Evolutionary conservation across 1,284 basidiomycete genomes (phyloP).

Genomic region (Irpex lacteus): DNA sequence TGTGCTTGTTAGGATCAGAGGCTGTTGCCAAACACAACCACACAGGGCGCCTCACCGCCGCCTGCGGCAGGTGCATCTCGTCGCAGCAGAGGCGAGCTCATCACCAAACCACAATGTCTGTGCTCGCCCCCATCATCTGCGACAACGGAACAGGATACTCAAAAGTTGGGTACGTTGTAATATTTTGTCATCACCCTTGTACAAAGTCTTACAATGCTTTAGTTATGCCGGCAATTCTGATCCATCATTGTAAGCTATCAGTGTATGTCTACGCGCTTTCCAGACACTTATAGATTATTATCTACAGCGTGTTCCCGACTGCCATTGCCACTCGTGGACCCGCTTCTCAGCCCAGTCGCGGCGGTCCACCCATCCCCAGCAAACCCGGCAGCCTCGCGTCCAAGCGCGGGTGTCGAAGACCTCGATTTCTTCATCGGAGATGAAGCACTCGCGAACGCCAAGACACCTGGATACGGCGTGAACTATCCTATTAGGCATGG

Average conservation of each 20-base stretch:
- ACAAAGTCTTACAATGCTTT: constrained; percentile 4
- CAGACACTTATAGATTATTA: constrained; percentile 1
- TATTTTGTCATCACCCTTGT: background rate
- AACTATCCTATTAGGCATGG: constrained; percentile 98
- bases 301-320: constrained; percentile 85
- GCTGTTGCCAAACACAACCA: constrained; percentile 14
- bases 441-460: constrained; percentile 93
- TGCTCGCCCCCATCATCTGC: constrained; percentile 88
- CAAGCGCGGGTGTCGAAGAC: constrained; percentile 97
- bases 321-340: constrained; percentile 87
- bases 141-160: constrained; percentile 99
- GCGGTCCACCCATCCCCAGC: constrained; percentile 70
- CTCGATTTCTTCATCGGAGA: constrained; percentile 99
- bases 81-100: constrained; percentile 1
- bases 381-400: constrained; percentile 94
- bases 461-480: constrained; percentile 87
- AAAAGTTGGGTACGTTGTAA: constrained; percentile 83
- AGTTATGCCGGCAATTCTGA: constrained; percentile 99
- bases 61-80: background rate
- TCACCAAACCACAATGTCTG: constrained; percentile 53
- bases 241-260: constrained; percentile 82
- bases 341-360: constrained; percentile 55
- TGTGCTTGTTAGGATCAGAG: constrained; percentile 17
- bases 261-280: constrained; percentile 1
- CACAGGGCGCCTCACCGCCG: constrained; percentile 4